Evolutionary conservation across 2,329 filamentous ascomycete species (phyloP).

Genomic region (Nothophoma quercina): DNA sequence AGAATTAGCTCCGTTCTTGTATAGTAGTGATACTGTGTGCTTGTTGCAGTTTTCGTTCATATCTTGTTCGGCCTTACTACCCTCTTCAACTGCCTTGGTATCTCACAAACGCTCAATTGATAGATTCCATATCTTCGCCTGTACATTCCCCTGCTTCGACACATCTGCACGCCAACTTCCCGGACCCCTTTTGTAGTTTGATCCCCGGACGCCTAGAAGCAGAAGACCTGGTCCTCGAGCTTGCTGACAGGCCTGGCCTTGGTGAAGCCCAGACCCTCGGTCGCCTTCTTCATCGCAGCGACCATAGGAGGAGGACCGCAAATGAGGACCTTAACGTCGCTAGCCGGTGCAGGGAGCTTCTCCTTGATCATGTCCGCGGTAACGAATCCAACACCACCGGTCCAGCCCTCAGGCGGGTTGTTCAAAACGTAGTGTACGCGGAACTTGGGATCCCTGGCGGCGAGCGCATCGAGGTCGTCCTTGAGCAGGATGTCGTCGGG

Average conservation of each 20-base stretch:
- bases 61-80: too few relatives aligned
- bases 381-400: conserved; percentile 91
- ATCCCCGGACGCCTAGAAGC: conserved; percentile 67
- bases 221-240: conserved; percentile 97
- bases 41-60: too few relatives aligned
- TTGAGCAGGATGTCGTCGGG: conserved; percentile 89
- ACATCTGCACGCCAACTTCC: not conserved
- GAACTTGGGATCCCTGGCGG: conserved; percentile 79
- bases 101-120: conserved; percentile 1
- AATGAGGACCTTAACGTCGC: conserved; percentile 90
- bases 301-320: conserved; percentile 98
- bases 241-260: conserved; percentile 97
- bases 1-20: too few relatives aligned
- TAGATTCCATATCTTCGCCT: too few relatives aligned
- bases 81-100: not conserved
- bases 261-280: conserved; percentile 85
- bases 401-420: conserved; percentile 92
- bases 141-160: not conserved
- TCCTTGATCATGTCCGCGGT: conserved; percentile 94
- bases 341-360: conserved; percentile 80
- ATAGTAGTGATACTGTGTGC: too few relatives aligned
- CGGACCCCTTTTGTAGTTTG: too few relatives aligned
- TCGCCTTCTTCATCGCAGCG: conserved; percentile 94
- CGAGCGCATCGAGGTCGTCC: conserved; percentile 86
- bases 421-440: conserved; percentile 94